Conservation (phyloP, 2,329 filamentous ascomycete genomes). For the Ploettnerulaceae sp. region DNA sequence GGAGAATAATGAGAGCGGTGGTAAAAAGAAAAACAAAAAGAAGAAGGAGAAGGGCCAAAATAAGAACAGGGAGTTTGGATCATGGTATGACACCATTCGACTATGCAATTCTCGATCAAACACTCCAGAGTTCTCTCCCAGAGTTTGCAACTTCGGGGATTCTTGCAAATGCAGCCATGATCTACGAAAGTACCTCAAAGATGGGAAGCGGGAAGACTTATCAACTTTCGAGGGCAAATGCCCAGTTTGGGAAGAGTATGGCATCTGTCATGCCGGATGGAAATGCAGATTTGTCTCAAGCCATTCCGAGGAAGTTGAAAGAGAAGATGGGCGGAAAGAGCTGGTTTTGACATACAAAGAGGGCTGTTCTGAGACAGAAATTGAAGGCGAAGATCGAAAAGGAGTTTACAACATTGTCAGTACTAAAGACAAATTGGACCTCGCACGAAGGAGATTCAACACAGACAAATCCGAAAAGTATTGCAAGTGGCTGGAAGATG, state of each 20-base stretch:
- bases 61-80: conserved; percentile 74
- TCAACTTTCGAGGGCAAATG: conserved; percentile 72
- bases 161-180: conserved; percentile 81
- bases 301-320: conserved; percentile 76
- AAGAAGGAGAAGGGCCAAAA: conserved; percentile 73
- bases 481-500: conserved; percentile 69
- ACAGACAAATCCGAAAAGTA: conserved; percentile 73
- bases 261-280: conserved; percentile 81
- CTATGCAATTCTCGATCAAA: conserved; percentile 72
- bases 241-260: conserved; percentile 72
- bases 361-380: conserved; percentile 23
- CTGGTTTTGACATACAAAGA: conserved; percentile 59
- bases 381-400: conserved; percentile 43
- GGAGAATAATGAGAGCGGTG: conserved; percentile 26
- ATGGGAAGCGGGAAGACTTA: conserved; percentile 77
- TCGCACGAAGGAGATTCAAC: conserved; percentile 66
- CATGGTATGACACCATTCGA: conserved; percentile 68
- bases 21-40: conserved; percentile 42
- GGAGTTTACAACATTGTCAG: conserved; percentile 74
- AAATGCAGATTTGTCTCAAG: conserved; percentile 88
- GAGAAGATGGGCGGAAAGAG: conserved; percentile 77
- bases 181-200: conserved; percentile 75
- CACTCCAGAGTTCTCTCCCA: conserved; percentile 75
- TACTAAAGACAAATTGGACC: conserved; percentile 63
- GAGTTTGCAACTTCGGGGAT: conserved; percentile 70